A percentile compares a stretch with the other conserved stretches of the same genome.
These are phyloP conservation scores for Cytauxzoon felis DNA, from an alignment of 169 alveolate species.

Conservation along the genomic window DNA sequence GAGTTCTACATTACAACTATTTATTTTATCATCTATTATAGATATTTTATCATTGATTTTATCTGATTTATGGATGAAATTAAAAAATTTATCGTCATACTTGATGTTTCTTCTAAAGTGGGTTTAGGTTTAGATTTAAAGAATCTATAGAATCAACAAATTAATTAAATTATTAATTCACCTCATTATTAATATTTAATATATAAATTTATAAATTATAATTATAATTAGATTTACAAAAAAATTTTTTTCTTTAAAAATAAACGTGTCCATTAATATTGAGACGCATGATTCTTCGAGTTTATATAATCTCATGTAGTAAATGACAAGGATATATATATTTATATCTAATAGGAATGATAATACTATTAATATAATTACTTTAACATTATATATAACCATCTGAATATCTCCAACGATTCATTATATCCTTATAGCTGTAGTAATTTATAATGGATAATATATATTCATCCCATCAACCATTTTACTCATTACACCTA, in stretches of 20 bases:
- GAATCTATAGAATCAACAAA: no score
- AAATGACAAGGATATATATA: neutral
- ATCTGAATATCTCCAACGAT: constrained; percentile 63
- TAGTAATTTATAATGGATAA: neutral
- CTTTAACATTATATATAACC: constrained; percentile 45
- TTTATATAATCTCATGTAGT: neutral
- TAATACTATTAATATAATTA: neutral
- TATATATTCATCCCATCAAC: neutral
- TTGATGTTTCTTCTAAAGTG: constrained; percentile 19
- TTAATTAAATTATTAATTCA: no score
- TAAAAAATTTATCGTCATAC: neutral
- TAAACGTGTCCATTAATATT: no score
- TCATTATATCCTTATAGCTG: constrained; percentile 51
- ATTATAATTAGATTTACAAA: no score
- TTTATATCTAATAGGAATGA: neutral
- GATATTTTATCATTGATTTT: constrained; percentile 1
- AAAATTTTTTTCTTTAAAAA: no score
- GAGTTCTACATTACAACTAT: constrained; percentile 19
- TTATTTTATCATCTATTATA: constrained; percentile 10
- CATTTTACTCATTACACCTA: neutral
- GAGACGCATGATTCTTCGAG: no score
- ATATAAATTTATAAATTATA: no score
- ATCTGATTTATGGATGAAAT: neutral
- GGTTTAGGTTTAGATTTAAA: constrained; percentile 1
- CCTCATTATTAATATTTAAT: no score